phyloP scores from a whole-genome alignment of 352 stramenopile genomes.

The Pythium rishiriense region DNA sequence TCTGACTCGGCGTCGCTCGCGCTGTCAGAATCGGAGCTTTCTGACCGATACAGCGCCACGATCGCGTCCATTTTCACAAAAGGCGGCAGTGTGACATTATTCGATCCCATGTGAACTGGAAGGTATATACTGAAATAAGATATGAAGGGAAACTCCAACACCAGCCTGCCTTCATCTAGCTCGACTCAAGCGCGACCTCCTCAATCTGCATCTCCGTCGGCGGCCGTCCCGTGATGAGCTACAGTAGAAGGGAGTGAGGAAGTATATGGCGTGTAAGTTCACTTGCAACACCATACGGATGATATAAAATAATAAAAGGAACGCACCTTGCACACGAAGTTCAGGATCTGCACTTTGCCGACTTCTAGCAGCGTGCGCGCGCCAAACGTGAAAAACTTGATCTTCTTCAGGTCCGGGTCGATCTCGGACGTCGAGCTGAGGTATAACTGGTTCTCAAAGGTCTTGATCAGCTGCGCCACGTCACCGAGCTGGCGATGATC shows the following conservation, averaged over 20 bases:
- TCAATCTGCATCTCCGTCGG: slow-evolving; percentile 70
- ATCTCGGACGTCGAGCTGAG: slow-evolving; percentile 67
- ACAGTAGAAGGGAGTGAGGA: background rate
- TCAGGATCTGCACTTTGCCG: slow-evolving; percentile 85
- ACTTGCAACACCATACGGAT: background rate
- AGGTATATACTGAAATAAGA: slow-evolving; percentile 21
- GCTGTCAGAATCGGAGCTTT: slow-evolving; percentile 23
- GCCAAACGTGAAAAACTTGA: slow-evolving; percentile 75
- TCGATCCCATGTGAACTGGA: background rate
- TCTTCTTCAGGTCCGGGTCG: slow-evolving; percentile 74
- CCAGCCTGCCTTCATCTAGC: slow-evolving; percentile 26
- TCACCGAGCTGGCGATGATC: slow-evolving; percentile 76
- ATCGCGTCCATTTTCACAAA: slow-evolving; percentile 8
- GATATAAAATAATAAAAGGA: slow-evolving; percentile 10
- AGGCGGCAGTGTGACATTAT: background rate
- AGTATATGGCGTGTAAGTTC: background rate
- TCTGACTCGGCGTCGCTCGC: background rate
- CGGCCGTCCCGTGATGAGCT: slow-evolving; percentile 71
- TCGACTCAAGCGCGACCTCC: slow-evolving; percentile 64
- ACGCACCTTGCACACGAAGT: slow-evolving; percentile 85
- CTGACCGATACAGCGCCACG: slow-evolving; percentile 25
- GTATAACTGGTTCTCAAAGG: slow-evolving; percentile 83
- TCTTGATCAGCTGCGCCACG: slow-evolving; percentile 68
- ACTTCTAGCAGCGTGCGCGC: slow-evolving; percentile 70
- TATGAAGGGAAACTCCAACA: background rate